Base-by-base conservation (phyloP, 768 basidiomycete species). In the Gelatoporia subvermispora region DNA sequence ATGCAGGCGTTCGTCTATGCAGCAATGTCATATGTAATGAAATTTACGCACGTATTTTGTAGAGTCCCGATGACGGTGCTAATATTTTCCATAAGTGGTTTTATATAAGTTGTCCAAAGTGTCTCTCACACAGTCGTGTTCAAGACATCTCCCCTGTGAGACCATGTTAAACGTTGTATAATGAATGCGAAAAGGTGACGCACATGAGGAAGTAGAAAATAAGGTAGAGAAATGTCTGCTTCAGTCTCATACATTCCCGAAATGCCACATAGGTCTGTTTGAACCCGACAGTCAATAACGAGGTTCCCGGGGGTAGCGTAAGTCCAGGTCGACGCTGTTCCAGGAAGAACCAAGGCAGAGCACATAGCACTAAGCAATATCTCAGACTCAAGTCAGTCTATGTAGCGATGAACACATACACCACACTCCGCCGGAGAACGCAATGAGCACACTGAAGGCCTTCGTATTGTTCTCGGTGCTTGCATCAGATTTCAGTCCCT, bases 381-480 rank as follows among this genome's bases (percentile, higher is more conserved):
- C n/a, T 31, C 7, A 31, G 36, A 8, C 25, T 9, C 36, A 18
- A 43, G 47, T 11, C 46, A 42, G 25, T 35, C 13, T 15, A 41
- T 38, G n/a, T n/a, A n/a, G 20, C 21, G 15, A 41, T 35, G 36
- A 18, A 23, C 11, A 70, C 81, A 42, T 61, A 83, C 84, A 52
- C 86, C 87, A 89, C 8, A 84, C 72, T n/a, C 77, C 86, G 1
- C 86, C 86, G 16, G 84, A 75, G 62, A 87, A 89, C 0, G 88
- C 87, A 52, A 88, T 85, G n/a, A 88, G 68, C 10, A 81, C 76
- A 57, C 84, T 87, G 60, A 89, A 83, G 2, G 82, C 82, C 53
- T 75, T 82, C 2, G 85, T 88, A 58, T 89, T 88, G 62, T 85
- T 84, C 48, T 83, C 78, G 0, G 75, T 75, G 57, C 77, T 87